Evolutionary conservation across 2,329 filamentous ascomycete species (phyloP).

Genomic region (Torrubiellomyces zombiae): DNA sequence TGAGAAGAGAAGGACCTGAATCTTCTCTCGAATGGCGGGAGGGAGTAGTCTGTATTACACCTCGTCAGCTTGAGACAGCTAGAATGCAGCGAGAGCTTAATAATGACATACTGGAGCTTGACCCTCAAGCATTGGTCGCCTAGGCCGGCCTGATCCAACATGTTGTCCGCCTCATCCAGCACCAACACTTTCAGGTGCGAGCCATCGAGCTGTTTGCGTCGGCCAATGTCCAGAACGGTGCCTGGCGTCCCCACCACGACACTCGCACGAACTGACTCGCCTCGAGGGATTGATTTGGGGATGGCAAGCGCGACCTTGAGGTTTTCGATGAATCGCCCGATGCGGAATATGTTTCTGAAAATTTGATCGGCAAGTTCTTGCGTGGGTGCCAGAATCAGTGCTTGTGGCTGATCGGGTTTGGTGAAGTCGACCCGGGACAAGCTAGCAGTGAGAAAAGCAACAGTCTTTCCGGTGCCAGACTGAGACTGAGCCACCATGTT

Average conservation of each 20-base stretch:
- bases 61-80: conserved; percentile 1
- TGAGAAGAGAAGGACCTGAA: conserved; percentile 91
- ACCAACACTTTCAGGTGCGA: conserved; percentile 66
- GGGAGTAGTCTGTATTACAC: conserved; percentile 28
- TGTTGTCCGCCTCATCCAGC: conserved; percentile 95
- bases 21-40: conserved; percentile 39
- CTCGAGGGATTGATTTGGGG: conserved; percentile 56
- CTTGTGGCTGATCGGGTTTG: conserved; percentile 57
- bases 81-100: neutral
- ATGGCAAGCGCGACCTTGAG: conserved; percentile 69
- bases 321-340: conserved; percentile 69
- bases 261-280: conserved; percentile 52
- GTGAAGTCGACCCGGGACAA: conserved; percentile 69
- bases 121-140: conserved; percentile 90
- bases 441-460: conserved; percentile 86
- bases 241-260: conserved; percentile 89
- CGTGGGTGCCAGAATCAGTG: conserved; percentile 76
- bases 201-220: conserved; percentile 56
- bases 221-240: conserved; percentile 77
- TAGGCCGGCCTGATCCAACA: conserved; percentile 89
- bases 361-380: conserved; percentile 94
- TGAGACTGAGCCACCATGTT: conserved; percentile 99
- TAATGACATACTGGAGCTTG: conserved; percentile 44
- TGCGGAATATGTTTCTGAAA: conserved; percentile 62
- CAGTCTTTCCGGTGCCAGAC: conserved; percentile 95